phyloP scores from a whole-genome alignment of 148 eudicot species.

The Rhododendron henanense region DNA sequence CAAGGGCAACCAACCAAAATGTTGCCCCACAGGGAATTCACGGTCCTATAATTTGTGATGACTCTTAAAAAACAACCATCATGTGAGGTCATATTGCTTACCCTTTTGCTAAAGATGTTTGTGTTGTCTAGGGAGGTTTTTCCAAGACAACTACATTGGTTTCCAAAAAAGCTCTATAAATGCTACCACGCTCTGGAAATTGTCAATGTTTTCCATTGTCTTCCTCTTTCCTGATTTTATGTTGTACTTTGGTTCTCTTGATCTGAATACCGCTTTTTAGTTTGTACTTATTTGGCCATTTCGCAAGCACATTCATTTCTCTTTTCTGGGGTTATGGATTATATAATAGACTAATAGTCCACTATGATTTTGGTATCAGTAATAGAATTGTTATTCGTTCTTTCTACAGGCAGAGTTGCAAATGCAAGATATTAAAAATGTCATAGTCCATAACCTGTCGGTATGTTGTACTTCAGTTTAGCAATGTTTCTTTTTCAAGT shows the following conservation, averaged over 20 bases:
- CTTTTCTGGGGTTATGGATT: neutral
- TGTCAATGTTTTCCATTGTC: neutral
- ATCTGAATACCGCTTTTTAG: neutral
- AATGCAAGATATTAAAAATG: constrained; percentile 90
- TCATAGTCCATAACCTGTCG: constrained; percentile 87
- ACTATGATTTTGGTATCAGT: neutral
- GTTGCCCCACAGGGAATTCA: neutral
- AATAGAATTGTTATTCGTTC: neutral
- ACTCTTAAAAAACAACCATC: neutral
- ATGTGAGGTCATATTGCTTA: neutral
- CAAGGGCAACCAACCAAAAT: neutral
- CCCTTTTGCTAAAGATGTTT: neutral
- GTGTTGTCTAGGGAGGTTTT: neutral
- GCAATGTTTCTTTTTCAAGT: neutral
- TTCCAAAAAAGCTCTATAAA: neutral
- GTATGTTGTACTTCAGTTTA: constrained; percentile 39
- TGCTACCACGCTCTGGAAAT: neutral
- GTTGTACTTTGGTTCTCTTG: neutral
- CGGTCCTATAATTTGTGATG: neutral
- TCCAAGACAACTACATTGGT: neutral
- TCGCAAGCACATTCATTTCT: neutral
- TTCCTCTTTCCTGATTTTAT: neutral
- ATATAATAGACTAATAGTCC: neutral
- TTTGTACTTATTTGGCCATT: neutral
- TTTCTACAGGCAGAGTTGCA: constrained; percentile 74